These are phyloP conservation scores for Radiomyces spectabilis DNA, from an alignment of 192 early-diverging fungal species.

Conservation along the genomic window DNA sequence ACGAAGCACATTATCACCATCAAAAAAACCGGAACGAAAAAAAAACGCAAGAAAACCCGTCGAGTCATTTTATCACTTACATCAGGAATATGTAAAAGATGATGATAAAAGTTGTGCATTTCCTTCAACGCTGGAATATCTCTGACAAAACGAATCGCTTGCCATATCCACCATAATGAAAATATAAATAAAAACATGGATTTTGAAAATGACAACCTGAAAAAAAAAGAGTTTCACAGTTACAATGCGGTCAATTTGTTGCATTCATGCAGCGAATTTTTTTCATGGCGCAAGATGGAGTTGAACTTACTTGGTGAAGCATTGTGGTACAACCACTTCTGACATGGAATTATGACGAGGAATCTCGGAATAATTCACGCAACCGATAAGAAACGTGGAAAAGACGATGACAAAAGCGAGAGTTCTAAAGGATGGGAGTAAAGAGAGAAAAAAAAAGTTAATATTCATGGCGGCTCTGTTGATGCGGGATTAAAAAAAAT, in stretches of 20 bases:
- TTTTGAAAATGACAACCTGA: constrained; percentile 48
- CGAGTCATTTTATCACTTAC: constrained; percentile 25
- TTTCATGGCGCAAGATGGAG: too few species aligned
- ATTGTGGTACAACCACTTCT: constrained; percentile 75
- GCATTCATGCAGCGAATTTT: too few species aligned
- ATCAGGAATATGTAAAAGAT: constrained; percentile 73
- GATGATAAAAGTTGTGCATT: constrained; percentile 78
- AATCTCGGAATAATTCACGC: constrained; percentile 85
- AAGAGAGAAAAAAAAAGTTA: constrained; percentile 1
- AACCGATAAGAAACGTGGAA: constrained; percentile 81
- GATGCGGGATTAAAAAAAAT: too few species aligned
- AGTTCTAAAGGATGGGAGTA: constrained; percentile 38
- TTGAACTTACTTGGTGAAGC: constrained; percentile 50
- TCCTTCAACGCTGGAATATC: constrained; percentile 70
- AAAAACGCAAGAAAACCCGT: neutral
- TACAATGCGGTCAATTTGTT: too few species aligned
- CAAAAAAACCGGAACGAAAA: neutral
- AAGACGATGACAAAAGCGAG: constrained; percentile 85
- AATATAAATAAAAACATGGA: constrained; percentile 59
- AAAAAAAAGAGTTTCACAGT: neutral
- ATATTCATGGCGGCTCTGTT: too few species aligned
- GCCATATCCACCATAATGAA: constrained; percentile 67
- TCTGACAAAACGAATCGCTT: constrained; percentile 54
- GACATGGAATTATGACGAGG: constrained; percentile 57
- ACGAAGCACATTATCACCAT: constrained; percentile 1